These are phyloP conservation scores for Craspedostauros australis DNA, from an alignment of 108 stramenopile species.

Conservation along the genomic window DNA sequence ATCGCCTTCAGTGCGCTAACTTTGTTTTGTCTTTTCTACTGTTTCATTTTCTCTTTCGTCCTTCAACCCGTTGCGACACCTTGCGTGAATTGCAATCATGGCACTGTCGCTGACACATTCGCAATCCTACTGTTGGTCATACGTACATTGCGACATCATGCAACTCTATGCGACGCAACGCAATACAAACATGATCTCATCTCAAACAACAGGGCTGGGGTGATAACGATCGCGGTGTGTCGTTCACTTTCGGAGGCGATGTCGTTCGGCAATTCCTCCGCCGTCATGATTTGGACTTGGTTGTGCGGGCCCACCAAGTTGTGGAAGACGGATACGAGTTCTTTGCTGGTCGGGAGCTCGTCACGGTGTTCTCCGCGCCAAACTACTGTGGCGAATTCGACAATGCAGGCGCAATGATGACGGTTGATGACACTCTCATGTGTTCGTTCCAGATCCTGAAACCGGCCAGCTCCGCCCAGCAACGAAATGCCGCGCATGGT, in stretches of 20 bases:
- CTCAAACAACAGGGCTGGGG: slow-evolving; percentile 90
- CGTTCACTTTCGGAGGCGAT: slow-evolving; percentile 99
- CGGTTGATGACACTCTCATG: slow-evolving; percentile 93
- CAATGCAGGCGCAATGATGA: slow-evolving; percentile 99
- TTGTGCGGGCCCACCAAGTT: slow-evolving; percentile 99
- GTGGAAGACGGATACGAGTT: slow-evolving; percentile 99
- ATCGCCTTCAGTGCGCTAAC: too few relatives aligned
- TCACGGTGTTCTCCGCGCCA: slow-evolving; percentile 95
- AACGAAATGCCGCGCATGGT: slow-evolving; percentile 27
- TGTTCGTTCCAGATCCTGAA: slow-evolving; percentile 95
- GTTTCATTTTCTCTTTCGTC: background rate
- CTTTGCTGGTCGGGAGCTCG: slow-evolving; percentile 94
- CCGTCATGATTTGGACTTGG: slow-evolving; percentile 96
- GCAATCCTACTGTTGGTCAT: too few relatives aligned
- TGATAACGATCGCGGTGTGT: slow-evolving; percentile 99
- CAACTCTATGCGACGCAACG: too few relatives aligned
- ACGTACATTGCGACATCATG: too few relatives aligned
- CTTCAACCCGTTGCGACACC: background rate
- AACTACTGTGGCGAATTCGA: slow-evolving; percentile 99
- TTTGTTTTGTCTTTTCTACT: background rate
- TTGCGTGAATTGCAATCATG: background rate
- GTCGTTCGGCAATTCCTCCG: slow-evolving; percentile 97
- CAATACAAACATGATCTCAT: background rate
- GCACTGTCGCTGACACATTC: background rate
- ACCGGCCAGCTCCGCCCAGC: slow-evolving; percentile 86